Evolutionary conservation across 352 stramenopile species (phyloP), one percentile per base, ranked within the genome.

Genomic region (Globisporangium polare): DNA sequence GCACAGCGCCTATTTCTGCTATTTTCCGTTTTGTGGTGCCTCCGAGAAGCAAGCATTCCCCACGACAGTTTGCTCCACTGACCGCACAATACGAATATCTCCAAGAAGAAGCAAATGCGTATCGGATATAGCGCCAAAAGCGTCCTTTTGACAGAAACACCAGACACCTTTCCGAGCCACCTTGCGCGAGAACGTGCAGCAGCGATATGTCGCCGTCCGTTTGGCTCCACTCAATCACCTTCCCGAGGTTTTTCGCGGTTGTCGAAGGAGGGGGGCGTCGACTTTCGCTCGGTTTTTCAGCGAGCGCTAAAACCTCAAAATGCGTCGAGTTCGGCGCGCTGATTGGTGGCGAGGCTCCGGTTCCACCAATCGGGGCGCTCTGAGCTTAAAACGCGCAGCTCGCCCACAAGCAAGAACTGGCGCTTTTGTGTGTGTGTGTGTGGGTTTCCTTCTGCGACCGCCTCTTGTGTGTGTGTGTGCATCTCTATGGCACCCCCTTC

Each of bases 321-420:
- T 15, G 0, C 6, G 13, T 1, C 20, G 3, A 29, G 47, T 50
- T 41, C 0, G 22, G 10, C 3, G 13, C 18, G 13, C 1, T 57
- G 69, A 83, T 83, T 83, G 69, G 74, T 29, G 53, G 12, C 33
- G 10, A 13, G 15, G 7, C 26, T 22, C 53, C 46, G 29, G 67
- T 71, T 69, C 61, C 67, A 60, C 74, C 74, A 80, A 83, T 83
- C 58, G 66, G 5, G 33, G 53, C 9, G 2, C 26, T 64, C 35
- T 56, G 61, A 73, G 67, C 52, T 61, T 74, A 45, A 52, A 51
- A 15, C 29, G 15, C 47, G 13, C 15, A 31, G 17, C 10, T 27
- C 5, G 22, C 5, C 46, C 22, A 15, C 31, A 20, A 26, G 33
- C 68, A 64, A 66, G 63, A 75, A 75, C 74, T 72, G 74, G 72